Evolutionary conservation across 768 basidiomycete genomes (phyloP), one percentile per base, ranked within the genome.

Genomic region (Russula compacta): DNA sequence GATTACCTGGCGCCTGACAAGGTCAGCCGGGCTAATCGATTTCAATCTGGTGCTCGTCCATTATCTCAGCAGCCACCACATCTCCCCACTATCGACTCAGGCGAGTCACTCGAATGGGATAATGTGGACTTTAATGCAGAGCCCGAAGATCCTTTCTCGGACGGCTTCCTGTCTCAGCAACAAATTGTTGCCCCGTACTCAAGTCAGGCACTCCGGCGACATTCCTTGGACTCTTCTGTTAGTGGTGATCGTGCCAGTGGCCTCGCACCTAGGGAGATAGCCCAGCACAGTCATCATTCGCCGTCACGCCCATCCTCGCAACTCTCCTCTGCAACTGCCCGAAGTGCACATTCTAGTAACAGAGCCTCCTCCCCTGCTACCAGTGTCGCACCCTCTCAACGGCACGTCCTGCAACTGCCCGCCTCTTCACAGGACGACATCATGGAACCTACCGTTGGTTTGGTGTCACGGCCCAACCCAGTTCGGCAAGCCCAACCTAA

Each of bases 1-100:
- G 60, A 61, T 51, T 61, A 64, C 47, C 53, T 56, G 1, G 63
- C 63, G 24, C 58, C 63, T 9, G 1, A 36, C 35, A 60, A 58
- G 55, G 32, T 61, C 40, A 38, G 33, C 36, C 53, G 52, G 33
- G 40, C 24, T 7, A 15, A 42, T 33, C 54, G 36, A 29, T 44
- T 46, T 8, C 46, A 40, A 19, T 17, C 48, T 48, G 49, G 43
- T 42, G 17, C 43, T 9, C 59, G 39, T n/a, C 39, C 43, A 19
- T 39, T 36, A 11, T 35, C 42, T 19, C 53, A 52, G 32, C 56
- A 42, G 14, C 53, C 43, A 12, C 53, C 65, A 3, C 51, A 47
- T 50, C 58, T 73, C 3, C 72, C 72, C 12, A 73, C 72, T 0
- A 73, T 73, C 53, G 67, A 69, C 56, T 72, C 72, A 17, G 72